Base-by-base conservation (phyloP, 345 rosid species). In the Linum lewisii region DNA sequence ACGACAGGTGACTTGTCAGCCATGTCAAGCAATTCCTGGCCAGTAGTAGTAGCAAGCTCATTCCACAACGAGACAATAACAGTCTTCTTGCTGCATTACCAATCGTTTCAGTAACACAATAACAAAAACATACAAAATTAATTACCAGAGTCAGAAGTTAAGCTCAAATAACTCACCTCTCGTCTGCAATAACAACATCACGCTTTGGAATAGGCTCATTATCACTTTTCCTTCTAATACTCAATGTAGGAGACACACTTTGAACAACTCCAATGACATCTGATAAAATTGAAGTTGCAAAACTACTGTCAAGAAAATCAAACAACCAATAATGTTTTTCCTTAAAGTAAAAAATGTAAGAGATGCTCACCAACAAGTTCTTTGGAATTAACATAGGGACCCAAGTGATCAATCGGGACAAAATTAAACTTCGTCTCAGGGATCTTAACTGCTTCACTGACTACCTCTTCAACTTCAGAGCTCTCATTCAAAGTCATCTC, bases 181-280 rank as follows among this genome's bases (percentile, higher is more conserved):
- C 90, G 76, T 88, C 96, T 37, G 86, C 96, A 66, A 92, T 78
- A 45, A 82, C 75, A 20, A 92, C 72, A 63, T 92, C 96, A 59
- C 96, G 85, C 80, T 92, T 92, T 4, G 98, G 82, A 2, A 88
- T 56, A 54, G 74, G 76, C 67, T 88, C 93, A 54, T 88, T 86
- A 69, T 92, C 77, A 60, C 71, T 82, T 76, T 75, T 92, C 68
- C 97, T 84, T 60, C 92, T 77, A 42, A 92, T 80, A 64, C 90
- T 86, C 72, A 81, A 75, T 44, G 85, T 77, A 10, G 95, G 79
- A 37, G 90, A 83, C 60, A 92, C 98, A 77, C 79, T 78, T 74
- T 88, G 98, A 63, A 92, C 91, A 54, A 92, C 83, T 26, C 96
- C 98, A 64, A 92, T 76, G 53, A 92, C 71, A 79, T 88, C 98